Evolutionary conservation across 371 early-diverging fungal genomes (phyloP).

Genomic region (Mortierella polycephala): DNA sequence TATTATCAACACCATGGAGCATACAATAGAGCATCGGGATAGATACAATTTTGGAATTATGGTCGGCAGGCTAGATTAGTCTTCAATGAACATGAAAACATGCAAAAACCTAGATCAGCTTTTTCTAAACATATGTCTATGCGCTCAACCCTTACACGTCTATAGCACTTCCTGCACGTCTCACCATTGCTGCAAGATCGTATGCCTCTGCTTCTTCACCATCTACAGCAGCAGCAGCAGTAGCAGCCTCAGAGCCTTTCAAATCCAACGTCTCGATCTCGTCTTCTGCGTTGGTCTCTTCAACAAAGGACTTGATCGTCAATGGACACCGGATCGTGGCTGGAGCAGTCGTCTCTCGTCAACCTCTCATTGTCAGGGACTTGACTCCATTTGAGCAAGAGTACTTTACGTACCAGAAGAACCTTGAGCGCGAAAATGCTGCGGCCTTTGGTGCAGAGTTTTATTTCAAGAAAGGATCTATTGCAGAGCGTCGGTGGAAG

Average conservation of each 20-base stretch:
- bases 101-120: too few relatives aligned
- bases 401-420: slow-evolving; percentile 82
- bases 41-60: too few relatives aligned
- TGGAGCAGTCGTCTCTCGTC: slow-evolving; percentile 81
- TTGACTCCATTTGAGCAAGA: slow-evolving; percentile 78
- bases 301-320: slow-evolving; percentile 46
- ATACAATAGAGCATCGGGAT: too few relatives aligned
- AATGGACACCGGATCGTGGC: slow-evolving; percentile 62
- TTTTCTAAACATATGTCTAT: background rate
- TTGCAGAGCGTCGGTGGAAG: slow-evolving; percentile 81
- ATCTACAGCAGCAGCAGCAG: slow-evolving; percentile 4
- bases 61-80: too few relatives aligned
- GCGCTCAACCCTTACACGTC: background rate
- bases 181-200: slow-evolving; percentile 34
- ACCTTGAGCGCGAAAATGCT: slow-evolving; percentile 70
- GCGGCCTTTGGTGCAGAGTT: slow-evolving; percentile 82
- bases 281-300: slow-evolving; percentile 36
- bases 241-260: slow-evolving; percentile 22
- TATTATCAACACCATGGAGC: background rate
- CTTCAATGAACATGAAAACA: background rate
- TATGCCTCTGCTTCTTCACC: slow-evolving; percentile 25
- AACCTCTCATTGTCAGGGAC: slow-evolving; percentile 83
- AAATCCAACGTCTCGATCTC: slow-evolving; percentile 51
- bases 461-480: slow-evolving; percentile 91
- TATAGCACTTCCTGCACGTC: slow-evolving; percentile 28